These are phyloP conservation scores for Podila epigama DNA, from an alignment of 192 early-diverging fungal species.

Conservation along the genomic window DNA sequence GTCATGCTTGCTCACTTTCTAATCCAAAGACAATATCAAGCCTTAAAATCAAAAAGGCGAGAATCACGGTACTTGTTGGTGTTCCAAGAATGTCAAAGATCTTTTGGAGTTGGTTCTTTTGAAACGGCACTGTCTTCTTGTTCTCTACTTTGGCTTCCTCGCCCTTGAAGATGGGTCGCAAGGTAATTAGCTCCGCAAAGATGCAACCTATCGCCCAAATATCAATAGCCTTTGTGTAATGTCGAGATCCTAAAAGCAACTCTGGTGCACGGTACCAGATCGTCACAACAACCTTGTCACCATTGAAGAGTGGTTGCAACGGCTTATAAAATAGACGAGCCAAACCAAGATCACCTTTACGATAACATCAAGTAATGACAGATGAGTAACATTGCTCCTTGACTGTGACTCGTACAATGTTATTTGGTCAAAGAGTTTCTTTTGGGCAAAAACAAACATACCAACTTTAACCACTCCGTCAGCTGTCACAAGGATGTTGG, in stretches of 20 bases:
- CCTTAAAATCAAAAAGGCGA: no score
- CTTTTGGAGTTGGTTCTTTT: conserved; percentile 84
- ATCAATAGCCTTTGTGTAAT: conserved; percentile 84
- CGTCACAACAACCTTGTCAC: conserved; percentile 90
- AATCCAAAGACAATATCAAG: no score
- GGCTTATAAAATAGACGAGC: conserved; percentile 83
- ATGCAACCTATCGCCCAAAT: conserved; percentile 94
- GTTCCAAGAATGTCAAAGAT: conserved; percentile 89
- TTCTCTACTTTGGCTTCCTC: conserved; percentile 86
- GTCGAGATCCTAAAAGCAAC: conserved; percentile 84
- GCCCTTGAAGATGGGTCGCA: conserved; percentile 90
- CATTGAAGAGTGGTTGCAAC: conserved; percentile 78
- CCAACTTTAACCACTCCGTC: conserved; percentile 91
- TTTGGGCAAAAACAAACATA: no score
- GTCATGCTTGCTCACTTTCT: no score
- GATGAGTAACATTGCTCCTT: not conserved
- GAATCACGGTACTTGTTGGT: conserved; percentile 80
- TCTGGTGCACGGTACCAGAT: conserved; percentile 98
- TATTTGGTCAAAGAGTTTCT: no score
- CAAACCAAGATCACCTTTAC: conserved; percentile 91
- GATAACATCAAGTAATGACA: not conserved
- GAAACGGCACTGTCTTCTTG: conserved; percentile 83
- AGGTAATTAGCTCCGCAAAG: conserved; percentile 87
- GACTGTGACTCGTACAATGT: no score
- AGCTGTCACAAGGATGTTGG: conserved; percentile 89